phyloP scores from a whole-genome alignment of 2,329 filamentous ascomycete genomes.

The Neopestalotiopsis clavispora region DNA sequence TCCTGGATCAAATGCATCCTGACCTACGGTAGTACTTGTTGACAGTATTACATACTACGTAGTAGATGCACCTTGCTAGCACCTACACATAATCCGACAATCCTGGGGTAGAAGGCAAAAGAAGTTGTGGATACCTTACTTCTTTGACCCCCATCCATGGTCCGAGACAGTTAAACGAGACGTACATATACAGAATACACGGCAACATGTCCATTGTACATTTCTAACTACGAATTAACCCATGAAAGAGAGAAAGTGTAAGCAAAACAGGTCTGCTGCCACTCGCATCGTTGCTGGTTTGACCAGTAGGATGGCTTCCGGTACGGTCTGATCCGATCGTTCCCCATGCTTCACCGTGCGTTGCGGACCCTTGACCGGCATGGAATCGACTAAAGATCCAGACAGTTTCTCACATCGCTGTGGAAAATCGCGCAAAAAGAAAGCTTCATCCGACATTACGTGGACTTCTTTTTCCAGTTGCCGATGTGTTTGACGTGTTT shows the following conservation, averaged over 20 bases:
- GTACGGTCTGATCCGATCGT: not conserved
- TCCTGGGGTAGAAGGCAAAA: no score
- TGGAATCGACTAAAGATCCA: not conserved
- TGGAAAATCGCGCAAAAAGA: not conserved
- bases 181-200: not conserved
- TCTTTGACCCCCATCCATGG: no score
- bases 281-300: not conserved
- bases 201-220: no score
- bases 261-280: not conserved
- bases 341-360: not conserved
- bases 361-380: not conserved
- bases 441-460: not conserved
- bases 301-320: not conserved
- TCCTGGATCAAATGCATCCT: no score
- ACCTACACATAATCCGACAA: no score
- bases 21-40: no score
- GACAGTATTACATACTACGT: no score
- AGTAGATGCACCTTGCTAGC: no score
- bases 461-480: not conserved
- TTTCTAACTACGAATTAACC: no score
- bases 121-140: no score
- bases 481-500: not conserved
- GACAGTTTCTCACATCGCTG: not conserved
- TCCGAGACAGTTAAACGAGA: no score
- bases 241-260: no score